phyloP scores from a whole-genome alignment of 1,139 yeast genomes.

The Entelexis paramagnoliae region DNA sequence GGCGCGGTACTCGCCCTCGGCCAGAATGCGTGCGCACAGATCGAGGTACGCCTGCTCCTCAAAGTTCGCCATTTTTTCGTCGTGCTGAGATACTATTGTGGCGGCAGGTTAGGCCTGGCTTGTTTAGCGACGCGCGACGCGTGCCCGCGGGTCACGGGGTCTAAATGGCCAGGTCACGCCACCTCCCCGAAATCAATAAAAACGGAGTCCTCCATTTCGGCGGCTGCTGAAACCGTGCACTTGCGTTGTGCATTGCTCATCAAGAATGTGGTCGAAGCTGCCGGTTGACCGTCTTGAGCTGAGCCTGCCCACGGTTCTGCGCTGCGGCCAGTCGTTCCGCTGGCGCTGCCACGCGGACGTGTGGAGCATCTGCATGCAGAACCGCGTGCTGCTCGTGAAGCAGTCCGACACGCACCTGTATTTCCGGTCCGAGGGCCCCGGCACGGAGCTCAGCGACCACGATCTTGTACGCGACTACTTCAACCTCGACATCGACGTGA shows the following conservation, averaged over 20 bases:
- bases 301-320: constrained; percentile 53
- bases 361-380: constrained; percentile 33
- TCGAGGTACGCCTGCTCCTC: constrained; percentile 79
- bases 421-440: constrained; percentile 28
- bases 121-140: constrained; percentile 2
- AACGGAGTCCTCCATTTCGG: too few species aligned
- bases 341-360: constrained; percentile 29
- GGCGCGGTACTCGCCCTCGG: constrained; percentile 79
- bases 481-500: constrained; percentile 48
- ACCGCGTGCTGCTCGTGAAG: constrained; percentile 30
- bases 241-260: not conserved
- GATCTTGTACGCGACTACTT: constrained; percentile 57
- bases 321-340: constrained; percentile 68
- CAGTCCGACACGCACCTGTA: constrained; percentile 31
- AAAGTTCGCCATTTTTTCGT: constrained; percentile 8
- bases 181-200: not conserved
- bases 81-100: not conserved
- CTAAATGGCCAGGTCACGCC: constrained; percentile 2
- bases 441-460: constrained; percentile 28
- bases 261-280: constrained; percentile 26
- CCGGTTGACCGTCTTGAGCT: constrained; percentile 39
- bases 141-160: not conserved
- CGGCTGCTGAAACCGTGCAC: too few species aligned
- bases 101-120: not conserved
- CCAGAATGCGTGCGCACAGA: constrained; percentile 63